Evolutionary conservation across 305 asterid species (phyloP), one percentile per base, ranked within the genome.

Genomic region (Withania somnifera): DNA sequence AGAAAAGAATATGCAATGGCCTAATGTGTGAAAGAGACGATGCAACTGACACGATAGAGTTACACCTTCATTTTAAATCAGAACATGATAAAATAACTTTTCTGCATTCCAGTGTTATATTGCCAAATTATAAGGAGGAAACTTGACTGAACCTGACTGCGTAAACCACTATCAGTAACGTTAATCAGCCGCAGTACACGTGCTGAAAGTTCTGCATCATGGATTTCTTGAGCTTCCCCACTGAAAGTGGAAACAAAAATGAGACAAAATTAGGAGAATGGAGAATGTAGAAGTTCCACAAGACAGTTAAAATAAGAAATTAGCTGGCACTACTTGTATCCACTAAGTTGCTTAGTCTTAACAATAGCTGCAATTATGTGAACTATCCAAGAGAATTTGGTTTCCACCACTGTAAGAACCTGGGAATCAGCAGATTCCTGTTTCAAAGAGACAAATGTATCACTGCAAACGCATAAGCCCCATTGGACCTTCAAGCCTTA

Each of bases 131-230:
- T 64, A 15, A 13, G 60, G 45, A 17, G 64, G 32, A 36, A 82
- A 26, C 47, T 73, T 11, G 69, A 68, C 42, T 36, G 24, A 32
- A 95, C 99, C 98, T 90, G 97, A 87, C 93, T 89, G 88, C 92
- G 97, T 80, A 89, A 87, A 69, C 98, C 98, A 84, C 89, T 90
- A 88, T 97, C 98, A 66, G 98, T 93, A 87, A 91, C 89, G 88
- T 95, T 93, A 73, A 97, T 97, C 82, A 97, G 85, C 81, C 92
- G 93, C 86, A 97, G 85, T 79, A 95, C 98, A 82, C 97, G 98
- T 82, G 98, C 95, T 75, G 99, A 93, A 84, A 97, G 97, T 85
- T 97, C 99, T 30, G 99, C 99, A 89, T 97, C 99, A 83, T 90
- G 84, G 57, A 93, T 90, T 91, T 97, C 99, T 91, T 93, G 98